phyloP scores from a whole-genome alignment of 2,329 filamentous ascomycete genomes.

The Fusarium agapanthi region DNA sequence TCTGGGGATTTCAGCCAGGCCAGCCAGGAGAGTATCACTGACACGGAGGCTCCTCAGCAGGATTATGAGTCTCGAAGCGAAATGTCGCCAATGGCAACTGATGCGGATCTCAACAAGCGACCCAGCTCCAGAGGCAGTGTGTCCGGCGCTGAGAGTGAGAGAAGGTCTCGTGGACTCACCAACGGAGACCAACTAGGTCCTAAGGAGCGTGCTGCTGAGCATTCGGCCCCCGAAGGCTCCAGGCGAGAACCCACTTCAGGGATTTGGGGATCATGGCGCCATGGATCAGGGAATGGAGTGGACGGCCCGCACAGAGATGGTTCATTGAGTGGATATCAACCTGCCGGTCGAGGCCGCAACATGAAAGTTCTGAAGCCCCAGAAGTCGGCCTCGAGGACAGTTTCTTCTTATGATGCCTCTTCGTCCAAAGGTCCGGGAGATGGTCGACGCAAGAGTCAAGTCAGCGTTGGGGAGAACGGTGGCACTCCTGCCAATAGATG shows the following conservation, averaged over 20 bases:
- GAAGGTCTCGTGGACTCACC: slow-evolving; percentile 40
- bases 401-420: slow-evolving; percentile 61
- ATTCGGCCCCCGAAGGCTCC: slow-evolving; percentile 42
- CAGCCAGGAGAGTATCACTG: slow-evolving; percentile 23
- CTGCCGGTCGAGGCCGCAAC: slow-evolving; percentile 69
- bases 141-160: slow-evolving; percentile 57
- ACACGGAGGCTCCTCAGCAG: slow-evolving; percentile 30
- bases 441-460: slow-evolving; percentile 64
- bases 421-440: slow-evolving; percentile 58
- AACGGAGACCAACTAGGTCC: slow-evolving; percentile 35
- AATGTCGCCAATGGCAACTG: slow-evolving; percentile 50
- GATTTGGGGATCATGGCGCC: slow-evolving; percentile 78
- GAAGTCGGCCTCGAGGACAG: slow-evolving; percentile 68
- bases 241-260: slow-evolving; percentile 61
- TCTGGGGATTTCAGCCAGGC: slow-evolving; percentile 46
- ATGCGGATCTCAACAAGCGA: slow-evolving; percentile 48
- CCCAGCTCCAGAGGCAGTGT: slow-evolving; percentile 46
- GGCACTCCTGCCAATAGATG: slow-evolving; percentile 52
- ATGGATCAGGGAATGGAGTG: slow-evolving; percentile 57
- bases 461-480: slow-evolving; percentile 45
- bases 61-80: slow-evolving; percentile 40
- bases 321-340: slow-evolving; percentile 74
- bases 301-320: slow-evolving; percentile 63
- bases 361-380: slow-evolving; percentile 92
- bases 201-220: slow-evolving; percentile 39